A percentile compares a stretch with the other conserved stretches of the same genome.
phyloP scores from a whole-genome alignment of 1,284 basidiomycete genomes.

The Moesziomyces globuligerus region DNA sequence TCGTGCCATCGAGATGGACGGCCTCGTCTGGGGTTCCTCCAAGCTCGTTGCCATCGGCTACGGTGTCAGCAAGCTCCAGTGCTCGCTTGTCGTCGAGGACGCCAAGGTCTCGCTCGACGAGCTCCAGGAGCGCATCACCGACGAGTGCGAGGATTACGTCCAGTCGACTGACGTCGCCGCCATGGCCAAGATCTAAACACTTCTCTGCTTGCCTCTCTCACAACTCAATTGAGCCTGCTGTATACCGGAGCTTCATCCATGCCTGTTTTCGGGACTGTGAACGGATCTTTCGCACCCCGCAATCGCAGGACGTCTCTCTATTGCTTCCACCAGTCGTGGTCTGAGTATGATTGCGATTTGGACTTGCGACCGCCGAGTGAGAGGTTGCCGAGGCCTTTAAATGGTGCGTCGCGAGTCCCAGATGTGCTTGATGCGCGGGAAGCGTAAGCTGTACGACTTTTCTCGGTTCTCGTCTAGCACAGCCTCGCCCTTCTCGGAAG shows the following conservation, averaged over 20 bases:
- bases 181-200: slow-evolving; percentile 67
- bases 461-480: slow-evolving; percentile 1
- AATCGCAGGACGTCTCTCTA: slow-evolving; percentile 24
- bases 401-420: slow-evolving; percentile 39
- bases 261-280: background rate
- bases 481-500: background rate
- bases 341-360: background rate
- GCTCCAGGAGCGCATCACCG: slow-evolving; percentile 74
- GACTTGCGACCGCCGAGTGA: too few species aligned
- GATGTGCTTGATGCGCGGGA: slow-evolving; percentile 55
- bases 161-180: slow-evolving; percentile 82
- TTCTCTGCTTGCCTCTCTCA: background rate
- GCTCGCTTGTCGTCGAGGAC: slow-evolving; percentile 95
- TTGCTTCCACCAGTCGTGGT: slow-evolving; percentile 3
- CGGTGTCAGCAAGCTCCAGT: slow-evolving; percentile 90
- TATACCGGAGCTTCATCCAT: slow-evolving; percentile 25
- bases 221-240: slow-evolving; percentile 12
- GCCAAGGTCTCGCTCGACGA: slow-evolving; percentile 94
- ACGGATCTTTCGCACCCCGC: background rate
- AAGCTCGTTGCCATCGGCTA: slow-evolving; percentile 94
- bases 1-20: slow-evolving; percentile 86
- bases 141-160: slow-evolving; percentile 87
- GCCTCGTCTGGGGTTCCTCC: slow-evolving; percentile 88
- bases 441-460: slow-evolving; percentile 44
- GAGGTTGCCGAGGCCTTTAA: too few species aligned